Base-by-base conservation (phyloP, 2,329 filamentous ascomycete genomes). In the Cordyceps militaris region DNA sequence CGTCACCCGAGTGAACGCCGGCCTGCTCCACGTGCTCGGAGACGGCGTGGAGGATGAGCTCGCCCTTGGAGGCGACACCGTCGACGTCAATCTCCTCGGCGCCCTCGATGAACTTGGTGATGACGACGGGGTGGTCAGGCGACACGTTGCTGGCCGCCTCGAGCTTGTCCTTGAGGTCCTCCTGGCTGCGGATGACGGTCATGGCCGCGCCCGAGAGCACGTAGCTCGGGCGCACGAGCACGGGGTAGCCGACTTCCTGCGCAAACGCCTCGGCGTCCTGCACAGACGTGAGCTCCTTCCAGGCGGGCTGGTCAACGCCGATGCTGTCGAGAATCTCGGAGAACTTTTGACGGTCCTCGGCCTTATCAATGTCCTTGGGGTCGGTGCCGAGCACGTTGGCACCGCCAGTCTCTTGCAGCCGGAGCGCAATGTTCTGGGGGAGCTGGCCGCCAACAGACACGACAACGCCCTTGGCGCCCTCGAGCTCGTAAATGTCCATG, bases 401-500 rank as follows among this genome's bases (percentile, higher is more conserved):
- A 59, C 89, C 87, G 56, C 94, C 94, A 53, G 85, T 86, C 71
- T 97, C 91, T 76, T 97, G 93, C 4, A 99, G 84, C 64, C 90
- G 88, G 49, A 97, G 86, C 4, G 94, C 94, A 69, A 97, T 97
- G 78, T 97, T 97, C 76, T 99, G 94, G 3, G 94, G 92, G 60
- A 97, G 83, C 75, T 99, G 94, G 44, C 94, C 94, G 69, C 94
- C 94, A 11, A 97, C 91, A 59, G 91, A 97, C 8, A 97, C 93
- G 4, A 97, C 92, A 26, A 97, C 91, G 65, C 92, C 93, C 56
- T 80, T 84, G 7, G 92, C 86, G 59, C 79, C 78, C 74, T 97
- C 94, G 16, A 97, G 82, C 73, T 97, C 94, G 71, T 97, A 97
- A 63, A 97, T 97, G 72, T 99, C 94, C 91, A 97, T 96, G 10